Base-by-base conservation (phyloP, 257 asterid species). In the Salvia rosmarinus region DNA sequence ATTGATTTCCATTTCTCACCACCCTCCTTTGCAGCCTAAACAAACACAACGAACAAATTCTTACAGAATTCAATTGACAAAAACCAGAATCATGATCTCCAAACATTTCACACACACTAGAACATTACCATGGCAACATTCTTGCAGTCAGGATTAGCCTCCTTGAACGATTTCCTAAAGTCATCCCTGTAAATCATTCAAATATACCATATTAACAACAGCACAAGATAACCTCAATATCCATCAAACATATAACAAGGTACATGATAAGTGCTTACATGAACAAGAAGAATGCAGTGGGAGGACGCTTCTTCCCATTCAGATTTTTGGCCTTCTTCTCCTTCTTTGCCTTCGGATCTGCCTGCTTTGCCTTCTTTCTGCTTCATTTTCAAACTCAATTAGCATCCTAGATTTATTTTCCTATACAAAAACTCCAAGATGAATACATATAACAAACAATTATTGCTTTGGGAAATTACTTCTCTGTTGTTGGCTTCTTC, bases 11-110 rank as follows among this genome's bases (percentile, higher is more conserved):
- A 91, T 72, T 84, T 85, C 85, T 72, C 88, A 71, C 96, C 98
- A 67, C 96, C 96, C 78, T 86, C 96, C 58, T 91, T 94, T 0
- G 96, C 96, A 77, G 83, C 95, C 96, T 92, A 72, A 23, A 66
- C 9, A 19, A 47, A 28, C 12, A 20, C 4, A 34, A 52, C 9
- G 58, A 19, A 50, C 8, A 21, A 14, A 54, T 62, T 59, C 23
- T 35, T 16, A 23, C 13, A 1, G 2, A 65, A 30, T 52, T 7
- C 42, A 58, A 16, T 28, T 9, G 12, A 6, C 4, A 54, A 14
- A 60, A 19, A 11, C 28, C n/a, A 35, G 2, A 72, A 5, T 20
- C 30, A 62, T 16, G 34, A 47, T 16, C 10, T 4, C 0, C 52
- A 47, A 0, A 1, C 11, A 57, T 23, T 12, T n/a, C 3, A 32